phyloP scores from a whole-genome alignment of 805 yeast species.

The Ogataea haglerorum region DNA sequence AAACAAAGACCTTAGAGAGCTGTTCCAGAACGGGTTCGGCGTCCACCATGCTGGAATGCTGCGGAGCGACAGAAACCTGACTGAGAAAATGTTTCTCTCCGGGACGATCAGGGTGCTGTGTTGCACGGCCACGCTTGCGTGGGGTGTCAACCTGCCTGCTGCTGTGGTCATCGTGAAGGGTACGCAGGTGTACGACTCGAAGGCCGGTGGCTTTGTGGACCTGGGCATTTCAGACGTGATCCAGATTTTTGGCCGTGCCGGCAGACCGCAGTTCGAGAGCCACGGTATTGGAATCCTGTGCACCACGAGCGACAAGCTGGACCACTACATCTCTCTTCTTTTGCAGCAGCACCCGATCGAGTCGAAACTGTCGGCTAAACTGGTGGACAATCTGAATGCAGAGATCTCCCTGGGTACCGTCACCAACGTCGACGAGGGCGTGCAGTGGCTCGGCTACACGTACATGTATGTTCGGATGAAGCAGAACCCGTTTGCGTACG shows the following conservation, averaged over 20 bases:
- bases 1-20: slow-evolving; percentile 75
- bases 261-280: slow-evolving; percentile 93
- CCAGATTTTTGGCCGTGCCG: slow-evolving; percentile 98
- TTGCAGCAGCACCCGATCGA: slow-evolving; percentile 97
- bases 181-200: slow-evolving; percentile 91
- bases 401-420: slow-evolving; percentile 95
- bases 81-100: slow-evolving; percentile 79
- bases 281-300: slow-evolving; percentile 91
- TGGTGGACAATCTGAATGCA: slow-evolving; percentile 92
- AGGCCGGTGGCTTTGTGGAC: slow-evolving; percentile 91
- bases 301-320: slow-evolving; percentile 76
- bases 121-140: slow-evolving; percentile 96
- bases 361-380: slow-evolving; percentile 68
- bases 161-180: slow-evolving; percentile 97
- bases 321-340: slow-evolving; percentile 82
- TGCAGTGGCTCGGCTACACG: slow-evolving; percentile 97
- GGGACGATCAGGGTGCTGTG: slow-evolving; percentile 89
- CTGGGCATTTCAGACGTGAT: slow-evolving; percentile 94
- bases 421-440: slow-evolving; percentile 89
- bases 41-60: slow-evolving; percentile 97
- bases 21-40: slow-evolving; percentile 82
- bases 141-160: slow-evolving; percentile 99
- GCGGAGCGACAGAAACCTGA: slow-evolving; percentile 81
- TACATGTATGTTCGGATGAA: slow-evolving; percentile 92
- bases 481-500: slow-evolving; percentile 89